Base-by-base conservation (phyloP, 2,329 filamentous ascomycete genomes). In the Neurospora sp. region DNA sequence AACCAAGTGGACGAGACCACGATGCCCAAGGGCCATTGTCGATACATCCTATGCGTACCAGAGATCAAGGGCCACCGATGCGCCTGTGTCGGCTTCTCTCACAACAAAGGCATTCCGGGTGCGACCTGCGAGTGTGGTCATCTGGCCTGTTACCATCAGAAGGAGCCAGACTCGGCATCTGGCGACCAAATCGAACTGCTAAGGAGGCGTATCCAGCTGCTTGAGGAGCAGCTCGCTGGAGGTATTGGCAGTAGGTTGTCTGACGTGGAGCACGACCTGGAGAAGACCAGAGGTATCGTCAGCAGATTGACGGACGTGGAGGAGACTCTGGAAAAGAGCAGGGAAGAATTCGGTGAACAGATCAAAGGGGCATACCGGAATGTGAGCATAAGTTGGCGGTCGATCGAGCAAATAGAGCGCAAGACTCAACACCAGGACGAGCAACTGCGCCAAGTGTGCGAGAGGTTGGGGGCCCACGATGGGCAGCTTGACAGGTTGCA, bases 101-200 rank as follows among this genome's bases (percentile, higher is more conserved):
- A 85, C 70, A 88, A 87, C 76, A 81, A 80, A 67, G 76, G 80
- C n/a, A 79, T 85, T 11, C 86, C 86, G 1, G 83, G 86, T 43
- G 84, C 85, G 68, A 83, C 80, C 23, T 89, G 87, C 74, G 83
- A 87, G 67, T 89, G 87, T 73, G 87, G 87, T 6, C 87, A 89
- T 75, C 82, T 87, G 68, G 85, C 86, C 40, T 88, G 86, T 77
- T 89, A 85, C 75, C 87, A 89, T 75, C 79, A 84, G 70, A 81
- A 82, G 72, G 81, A 81, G n/a, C 78, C 82, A 37, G 82, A 85
- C 69, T 76, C 78, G 12, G 78, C 82, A 6, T 77, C 78, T 1
- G 28, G 19, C 12, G 83, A 83, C 70, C 72, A 74, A 69, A 74
- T 87, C 33, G 83, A 85, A 41, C 79, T 80, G 28, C 79, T 88